These are phyloP conservation scores for Kuraishia piskuri DNA, from an alignment of 805 yeast genomes.

Conservation along the genomic window DNA sequence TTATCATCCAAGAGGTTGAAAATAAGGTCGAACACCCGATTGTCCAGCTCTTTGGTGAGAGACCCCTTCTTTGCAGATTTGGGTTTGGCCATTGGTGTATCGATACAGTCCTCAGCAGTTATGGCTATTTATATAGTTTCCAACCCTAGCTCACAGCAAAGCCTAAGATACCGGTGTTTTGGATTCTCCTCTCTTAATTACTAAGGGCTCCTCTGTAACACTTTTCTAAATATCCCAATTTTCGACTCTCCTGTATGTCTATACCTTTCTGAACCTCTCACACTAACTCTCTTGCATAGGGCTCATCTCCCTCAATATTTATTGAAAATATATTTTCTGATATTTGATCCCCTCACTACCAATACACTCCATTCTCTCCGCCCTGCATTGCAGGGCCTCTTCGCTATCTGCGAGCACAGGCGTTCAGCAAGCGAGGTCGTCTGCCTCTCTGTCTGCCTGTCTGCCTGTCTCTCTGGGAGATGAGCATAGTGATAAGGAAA, in stretches of 20 bases:
- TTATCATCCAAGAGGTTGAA: slow-evolving; percentile 52
- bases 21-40: slow-evolving; percentile 46
- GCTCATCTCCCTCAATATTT: neutral
- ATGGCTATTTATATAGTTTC: neutral
- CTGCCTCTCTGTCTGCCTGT: too few relatives aligned
- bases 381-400: too few relatives aligned
- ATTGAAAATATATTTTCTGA: neutral
- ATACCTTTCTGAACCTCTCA: neutral
- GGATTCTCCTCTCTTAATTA: too few relatives aligned
- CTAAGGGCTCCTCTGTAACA: too few relatives aligned
- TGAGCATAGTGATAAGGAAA: neutral
- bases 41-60: slow-evolving; percentile 34
- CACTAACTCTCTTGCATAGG: neutral
- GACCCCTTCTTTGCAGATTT: slow-evolving; percentile 13
- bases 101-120: neutral
- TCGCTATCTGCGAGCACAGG: too few relatives aligned
- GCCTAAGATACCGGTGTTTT: too few relatives aligned
- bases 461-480: neutral
- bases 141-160: too few relatives aligned
- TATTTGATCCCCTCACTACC: neutral
- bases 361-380: neutral
- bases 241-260: too few relatives aligned
- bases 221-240: too few relatives aligned
- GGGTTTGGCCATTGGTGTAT: slow-evolving; percentile 12
- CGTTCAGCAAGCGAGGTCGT: too few relatives aligned